Evolutionary conservation across 768 basidiomycete genomes (phyloP).

Genomic region (Glaciozyma martinii): DNA sequence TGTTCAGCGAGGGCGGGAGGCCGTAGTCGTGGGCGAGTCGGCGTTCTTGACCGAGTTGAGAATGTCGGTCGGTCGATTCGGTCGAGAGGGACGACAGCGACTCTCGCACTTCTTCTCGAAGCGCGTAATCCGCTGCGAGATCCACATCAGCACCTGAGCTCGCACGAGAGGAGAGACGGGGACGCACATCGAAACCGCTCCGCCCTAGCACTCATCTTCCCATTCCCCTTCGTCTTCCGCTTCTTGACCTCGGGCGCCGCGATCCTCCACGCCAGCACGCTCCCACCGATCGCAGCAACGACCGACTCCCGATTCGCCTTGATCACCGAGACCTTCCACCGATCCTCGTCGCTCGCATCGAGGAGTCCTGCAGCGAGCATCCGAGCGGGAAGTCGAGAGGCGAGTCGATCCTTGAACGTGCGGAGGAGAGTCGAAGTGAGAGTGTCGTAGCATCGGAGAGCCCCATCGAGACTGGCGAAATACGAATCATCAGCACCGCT

Average conservation of each 20-base stretch:
- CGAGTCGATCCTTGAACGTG: conserved; percentile 20
- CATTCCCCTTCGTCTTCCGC: conserved; percentile 4
- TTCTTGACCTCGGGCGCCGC: conserved; percentile 6
- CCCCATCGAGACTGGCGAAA: conserved; percentile 19
- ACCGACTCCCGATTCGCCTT: conserved; percentile 21
- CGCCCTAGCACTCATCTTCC: conserved; percentile 16
- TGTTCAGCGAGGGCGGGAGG: conserved; percentile 19
- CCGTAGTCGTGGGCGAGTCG: conserved; percentile 11
- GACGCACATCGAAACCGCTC: conserved; percentile 23
- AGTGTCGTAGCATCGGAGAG: conserved; percentile 16
- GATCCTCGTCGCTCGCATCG: conserved; percentile 19
- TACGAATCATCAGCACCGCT: not conserved
- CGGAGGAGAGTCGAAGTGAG: conserved; percentile 19
- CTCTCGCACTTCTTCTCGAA: conserved; percentile 28
- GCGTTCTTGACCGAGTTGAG: conserved; percentile 4
- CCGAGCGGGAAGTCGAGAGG: conserved; percentile 10
- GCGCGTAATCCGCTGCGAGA: conserved; percentile 22
- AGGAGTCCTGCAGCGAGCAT: conserved; percentile 17
- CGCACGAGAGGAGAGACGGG: not conserved
- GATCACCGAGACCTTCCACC: conserved; percentile 20
- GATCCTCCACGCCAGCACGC: conserved; percentile 22
- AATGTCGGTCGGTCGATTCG: conserved; percentile 13
- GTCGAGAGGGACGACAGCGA: conserved; percentile 18
- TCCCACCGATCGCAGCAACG: conserved; percentile 20
- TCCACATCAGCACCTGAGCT: too few species aligned